A percentile compares a stretch with the other conserved stretches of the same genome.
Conservation (phyloP, 2,329 filamentous ascomycete genomes). For the Fusarium equiseti region DNA sequence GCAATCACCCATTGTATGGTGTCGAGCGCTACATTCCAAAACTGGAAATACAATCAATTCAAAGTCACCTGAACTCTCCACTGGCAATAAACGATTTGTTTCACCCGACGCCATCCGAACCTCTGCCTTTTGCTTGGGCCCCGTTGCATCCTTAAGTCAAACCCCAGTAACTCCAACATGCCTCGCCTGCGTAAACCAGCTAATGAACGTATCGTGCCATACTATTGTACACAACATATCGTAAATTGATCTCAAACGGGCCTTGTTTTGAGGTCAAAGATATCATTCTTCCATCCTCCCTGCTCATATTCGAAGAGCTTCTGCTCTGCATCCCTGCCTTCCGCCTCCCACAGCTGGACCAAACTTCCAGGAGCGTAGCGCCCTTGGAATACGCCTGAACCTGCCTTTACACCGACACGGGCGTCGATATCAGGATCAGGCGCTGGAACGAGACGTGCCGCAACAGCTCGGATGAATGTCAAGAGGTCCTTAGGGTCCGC, state of each 20-base stretch:
- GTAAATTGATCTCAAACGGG: slow-evolving; percentile 31
- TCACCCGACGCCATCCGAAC: slow-evolving; percentile 21
- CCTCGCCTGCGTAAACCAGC: slow-evolving; percentile 10
- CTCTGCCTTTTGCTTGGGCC: slow-evolving; percentile 21
- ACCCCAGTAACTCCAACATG: slow-evolving; percentile 32
- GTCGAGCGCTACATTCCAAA: slow-evolving; percentile 13
- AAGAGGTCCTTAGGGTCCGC: slow-evolving; percentile 80
- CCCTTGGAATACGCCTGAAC: slow-evolving; percentile 76
- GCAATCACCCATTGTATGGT: not conserved
- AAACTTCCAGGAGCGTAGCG: slow-evolving; percentile 91
- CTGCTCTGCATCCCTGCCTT: slow-evolving; percentile 77
- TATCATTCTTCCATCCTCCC: slow-evolving; percentile 84
- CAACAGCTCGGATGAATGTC: slow-evolving; percentile 85
- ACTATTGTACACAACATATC: slow-evolving; percentile 11
- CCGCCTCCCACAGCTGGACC: slow-evolving; percentile 89
- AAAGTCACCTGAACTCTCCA: slow-evolving; percentile 13
- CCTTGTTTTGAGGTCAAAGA: slow-evolving; percentile 73
- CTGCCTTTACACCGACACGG: slow-evolving; percentile 74
- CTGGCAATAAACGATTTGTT: slow-evolving; percentile 12
- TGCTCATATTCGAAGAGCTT: slow-evolving; percentile 78
- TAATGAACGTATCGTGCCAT: slow-evolving; percentile 21
- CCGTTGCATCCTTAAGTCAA: slow-evolving; percentile 16
- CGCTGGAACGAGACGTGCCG: slow-evolving; percentile 78
- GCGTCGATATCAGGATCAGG: slow-evolving; percentile 83
- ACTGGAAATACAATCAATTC: slow-evolving; percentile 6